Percentiles rank a stretch among this genome's conserved stretches.
Evolutionary conservation across 2,329 filamentous ascomycete genomes (phyloP).

Genomic region (Rhinocladiella similis): DNA sequence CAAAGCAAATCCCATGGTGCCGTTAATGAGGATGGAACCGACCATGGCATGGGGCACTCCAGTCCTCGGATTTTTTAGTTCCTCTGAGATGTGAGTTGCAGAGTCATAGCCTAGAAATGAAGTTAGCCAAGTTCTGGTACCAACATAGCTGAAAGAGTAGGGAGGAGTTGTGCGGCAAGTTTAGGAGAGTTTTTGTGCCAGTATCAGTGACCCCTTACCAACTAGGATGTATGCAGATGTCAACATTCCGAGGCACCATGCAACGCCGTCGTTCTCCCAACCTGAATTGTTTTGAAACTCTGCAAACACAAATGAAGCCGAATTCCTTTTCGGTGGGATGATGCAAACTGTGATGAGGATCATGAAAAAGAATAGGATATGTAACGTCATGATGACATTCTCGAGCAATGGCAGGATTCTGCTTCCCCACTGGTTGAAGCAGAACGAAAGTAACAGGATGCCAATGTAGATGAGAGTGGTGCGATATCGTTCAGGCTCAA

Average conservation of each 20-base stretch:
- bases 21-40: conserved; percentile 49
- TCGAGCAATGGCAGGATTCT: conserved; percentile 33
- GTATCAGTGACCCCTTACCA: conserved; percentile 17
- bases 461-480: conserved; percentile 39
- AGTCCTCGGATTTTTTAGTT: conserved; percentile 49
- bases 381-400: conserved; percentile 30
- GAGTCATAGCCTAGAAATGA: background rate
- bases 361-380: conserved; percentile 38
- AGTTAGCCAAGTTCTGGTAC: background rate
- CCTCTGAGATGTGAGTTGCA: conserved; percentile 40
- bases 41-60: conserved; percentile 52
- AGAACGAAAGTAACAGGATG: conserved; percentile 33
- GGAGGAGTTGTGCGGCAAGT: too few relatives aligned
- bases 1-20: conserved; percentile 47
- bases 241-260: conserved; percentile 45
- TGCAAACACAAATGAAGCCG: conserved; percentile 42
- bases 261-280: conserved; percentile 45
- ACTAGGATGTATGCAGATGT: conserved; percentile 32
- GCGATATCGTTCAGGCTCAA: conserved; percentile 39
- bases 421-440: conserved; percentile 37
- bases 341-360: conserved; percentile 37
- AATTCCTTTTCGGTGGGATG: conserved; percentile 33
- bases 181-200: too few relatives aligned
- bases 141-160: too few relatives aligned
- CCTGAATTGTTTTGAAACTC: conserved; percentile 45